Percentiles rank a stretch among this genome's conserved stretches.
Evolutionary conservation across 2,329 filamentous ascomycete genomes (phyloP).

Genomic region (Scedosporium apiospermum): DNA sequence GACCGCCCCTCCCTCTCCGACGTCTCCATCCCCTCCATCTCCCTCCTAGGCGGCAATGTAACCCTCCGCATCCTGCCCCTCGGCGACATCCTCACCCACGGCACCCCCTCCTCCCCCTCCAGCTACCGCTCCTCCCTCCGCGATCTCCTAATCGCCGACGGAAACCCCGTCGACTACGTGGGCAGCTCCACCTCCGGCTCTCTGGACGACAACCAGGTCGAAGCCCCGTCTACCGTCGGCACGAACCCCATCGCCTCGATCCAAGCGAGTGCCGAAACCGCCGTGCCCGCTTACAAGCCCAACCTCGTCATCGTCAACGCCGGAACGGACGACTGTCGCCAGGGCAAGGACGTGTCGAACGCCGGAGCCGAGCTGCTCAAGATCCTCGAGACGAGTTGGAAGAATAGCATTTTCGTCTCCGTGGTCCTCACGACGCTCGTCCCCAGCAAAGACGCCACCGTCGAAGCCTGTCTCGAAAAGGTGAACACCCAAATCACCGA

Average conservation of each 20-base stretch:
- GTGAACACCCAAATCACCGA: conserved; percentile 19
- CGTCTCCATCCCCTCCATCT: not conserved
- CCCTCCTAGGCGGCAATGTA: conserved; percentile 4
- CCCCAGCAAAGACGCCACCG: conserved; percentile 11
- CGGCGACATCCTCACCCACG: conserved; percentile 28
- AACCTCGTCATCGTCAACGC: conserved; percentile 27
- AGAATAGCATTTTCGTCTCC: conserved; percentile 21
- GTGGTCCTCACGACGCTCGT: conserved; percentile 24
- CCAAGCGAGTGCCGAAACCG: conserved; percentile 17
- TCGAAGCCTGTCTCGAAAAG: conserved; percentile 14
- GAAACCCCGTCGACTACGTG: conserved; percentile 25
- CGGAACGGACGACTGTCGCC: conserved; percentile 29
- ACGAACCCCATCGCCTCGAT: conserved; percentile 20
- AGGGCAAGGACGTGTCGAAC: conserved; percentile 18
- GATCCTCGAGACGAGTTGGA: conserved; percentile 18
- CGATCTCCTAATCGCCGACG: conserved; percentile 19
- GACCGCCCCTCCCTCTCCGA: not conserved
- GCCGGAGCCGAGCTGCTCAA: conserved; percentile 19
- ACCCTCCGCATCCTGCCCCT: conserved; percentile 22
- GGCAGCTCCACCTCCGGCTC: conserved; percentile 23
- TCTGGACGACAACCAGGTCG: conserved; percentile 25
- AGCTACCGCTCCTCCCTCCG: conserved; percentile 25
- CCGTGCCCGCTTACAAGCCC: conserved; percentile 19
- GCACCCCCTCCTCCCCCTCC: conserved; percentile 16
- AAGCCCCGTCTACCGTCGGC: conserved; percentile 24